Evolutionary conservation across 305 asterid species (phyloP).

Genomic region (Coffea humblotiana): DNA sequence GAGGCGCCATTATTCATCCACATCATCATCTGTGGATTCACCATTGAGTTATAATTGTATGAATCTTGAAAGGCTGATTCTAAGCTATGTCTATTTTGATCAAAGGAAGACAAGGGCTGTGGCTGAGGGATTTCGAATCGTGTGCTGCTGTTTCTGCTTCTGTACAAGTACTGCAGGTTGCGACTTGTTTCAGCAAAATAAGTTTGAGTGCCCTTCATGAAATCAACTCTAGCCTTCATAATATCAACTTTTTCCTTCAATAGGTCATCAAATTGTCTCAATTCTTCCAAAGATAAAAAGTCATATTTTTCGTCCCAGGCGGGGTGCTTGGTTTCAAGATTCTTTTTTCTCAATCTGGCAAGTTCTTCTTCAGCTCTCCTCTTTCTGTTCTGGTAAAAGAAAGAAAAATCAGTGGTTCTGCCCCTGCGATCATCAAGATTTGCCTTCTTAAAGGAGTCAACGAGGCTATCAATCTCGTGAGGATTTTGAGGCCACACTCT

Average conservation of each 20-base stretch:
- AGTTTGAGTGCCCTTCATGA: not conserved
- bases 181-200: not conserved
- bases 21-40: not conserved
- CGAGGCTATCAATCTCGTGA: not conserved
- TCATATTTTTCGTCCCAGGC: not conserved
- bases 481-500: slow-evolving; percentile 4
- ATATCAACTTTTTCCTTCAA: not conserved
- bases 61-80: not conserved
- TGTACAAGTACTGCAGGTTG: not conserved
- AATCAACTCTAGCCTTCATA: not conserved
- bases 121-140: not conserved
- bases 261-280: not conserved
- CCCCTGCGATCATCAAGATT: not conserved
- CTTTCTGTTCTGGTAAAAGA: slow-evolving; percentile 2
- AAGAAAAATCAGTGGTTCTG: not conserved
- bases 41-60: not conserved
- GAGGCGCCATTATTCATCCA: not conserved
- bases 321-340: not conserved
- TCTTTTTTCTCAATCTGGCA: not conserved
- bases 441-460: not conserved
- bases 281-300: not conserved
- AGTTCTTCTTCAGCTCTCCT: not conserved
- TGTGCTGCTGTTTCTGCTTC: not conserved
- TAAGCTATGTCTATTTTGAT: not conserved
- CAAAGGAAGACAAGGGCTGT: not conserved